Conservation (phyloP, 2,329 filamentous ascomycete species). For the Elsinoe ampelina region DNA sequence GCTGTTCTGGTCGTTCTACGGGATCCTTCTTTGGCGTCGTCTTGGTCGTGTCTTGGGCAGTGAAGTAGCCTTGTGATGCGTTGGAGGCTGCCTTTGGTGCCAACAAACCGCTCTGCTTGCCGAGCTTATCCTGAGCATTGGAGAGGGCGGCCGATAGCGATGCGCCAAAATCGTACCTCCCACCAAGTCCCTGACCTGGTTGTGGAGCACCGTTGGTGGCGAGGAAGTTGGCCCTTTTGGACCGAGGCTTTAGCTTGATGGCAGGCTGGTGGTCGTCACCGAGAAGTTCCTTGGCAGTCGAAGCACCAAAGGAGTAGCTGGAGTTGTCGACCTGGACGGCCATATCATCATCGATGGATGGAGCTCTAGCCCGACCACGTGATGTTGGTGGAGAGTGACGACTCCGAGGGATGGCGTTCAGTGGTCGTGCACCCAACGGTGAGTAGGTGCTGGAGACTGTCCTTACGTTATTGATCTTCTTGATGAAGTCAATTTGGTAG, state of each 20-base stretch:
- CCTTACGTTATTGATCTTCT: slow-evolving; percentile 52
- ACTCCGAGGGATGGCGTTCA: slow-evolving; percentile 42
- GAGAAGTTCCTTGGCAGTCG: slow-evolving; percentile 38
- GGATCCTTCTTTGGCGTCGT: slow-evolving; percentile 34
- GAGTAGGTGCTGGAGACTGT: slow-evolving; percentile 33
- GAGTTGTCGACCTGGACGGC: slow-evolving; percentile 44
- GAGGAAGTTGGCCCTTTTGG: slow-evolving; percentile 48
- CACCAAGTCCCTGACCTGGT: slow-evolving; percentile 59
- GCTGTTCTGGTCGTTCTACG: slow-evolving; percentile 41
- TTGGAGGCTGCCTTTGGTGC: slow-evolving; percentile 15
- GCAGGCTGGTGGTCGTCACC: slow-evolving; percentile 48
- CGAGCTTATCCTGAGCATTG: slow-evolving; percentile 56
- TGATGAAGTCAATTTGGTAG: slow-evolving; percentile 88
- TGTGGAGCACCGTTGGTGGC: slow-evolving; percentile 42
- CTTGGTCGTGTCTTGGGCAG: slow-evolving; percentile 25
- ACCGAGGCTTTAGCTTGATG: slow-evolving; percentile 61
- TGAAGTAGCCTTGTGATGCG: slow-evolving; percentile 15
- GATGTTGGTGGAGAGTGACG: slow-evolving; percentile 39
- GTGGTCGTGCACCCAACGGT: slow-evolving; percentile 36
- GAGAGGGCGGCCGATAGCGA: slow-evolving; percentile 77
- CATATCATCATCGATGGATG: slow-evolving; percentile 61
- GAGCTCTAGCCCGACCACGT: slow-evolving; percentile 26
- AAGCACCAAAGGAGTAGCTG: slow-evolving; percentile 34
- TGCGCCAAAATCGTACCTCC: slow-evolving; percentile 92
- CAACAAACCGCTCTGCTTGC: slow-evolving; percentile 45